Percentiles rank a stretch among this genome's conserved stretches.
Conservation (phyloP, 352 stramenopile genomes). For the Elongisporangium senticosum region DNA sequence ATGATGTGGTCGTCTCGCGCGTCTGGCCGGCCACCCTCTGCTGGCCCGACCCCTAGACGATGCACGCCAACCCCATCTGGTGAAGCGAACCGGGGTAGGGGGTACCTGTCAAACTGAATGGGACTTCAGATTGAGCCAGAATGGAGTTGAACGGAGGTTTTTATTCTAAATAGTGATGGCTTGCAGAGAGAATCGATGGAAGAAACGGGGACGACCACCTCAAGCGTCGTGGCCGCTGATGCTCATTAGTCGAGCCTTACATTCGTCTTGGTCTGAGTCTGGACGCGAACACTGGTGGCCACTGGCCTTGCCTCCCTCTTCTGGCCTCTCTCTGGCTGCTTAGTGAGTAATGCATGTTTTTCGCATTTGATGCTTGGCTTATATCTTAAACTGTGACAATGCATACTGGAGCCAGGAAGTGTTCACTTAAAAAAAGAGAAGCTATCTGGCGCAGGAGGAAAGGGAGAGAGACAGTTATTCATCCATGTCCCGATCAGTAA, state of each 20-base stretch:
- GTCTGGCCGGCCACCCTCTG: background rate
- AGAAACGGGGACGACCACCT: background rate
- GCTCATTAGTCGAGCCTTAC: background rate
- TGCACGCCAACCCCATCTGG: background rate
- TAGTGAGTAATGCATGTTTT: background rate
- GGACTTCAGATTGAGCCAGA: background rate
- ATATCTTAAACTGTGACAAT: background rate
- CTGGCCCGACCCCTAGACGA: background rate
- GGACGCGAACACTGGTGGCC: background rate
- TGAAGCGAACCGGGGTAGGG: background rate
- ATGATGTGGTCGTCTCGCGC: background rate
- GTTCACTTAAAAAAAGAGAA: background rate
- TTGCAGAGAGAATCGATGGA: background rate
- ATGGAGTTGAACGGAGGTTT: background rate
- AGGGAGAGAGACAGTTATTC: slow-evolving; percentile 8
- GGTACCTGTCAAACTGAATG: background rate
- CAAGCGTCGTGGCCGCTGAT: background rate
- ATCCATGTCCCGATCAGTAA: slow-evolving; percentile 2
- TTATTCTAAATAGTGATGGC: no score
- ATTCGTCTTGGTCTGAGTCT: background rate
- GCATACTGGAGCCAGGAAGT: background rate
- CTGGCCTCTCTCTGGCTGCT: background rate
- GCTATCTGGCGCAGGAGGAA: background rate
- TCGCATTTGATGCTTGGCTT: background rate
- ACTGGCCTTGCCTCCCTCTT: no score